Conservation (phyloP, 2,329 filamentous ascomycete species). For the Trichoderma citrinoviride region DNA sequence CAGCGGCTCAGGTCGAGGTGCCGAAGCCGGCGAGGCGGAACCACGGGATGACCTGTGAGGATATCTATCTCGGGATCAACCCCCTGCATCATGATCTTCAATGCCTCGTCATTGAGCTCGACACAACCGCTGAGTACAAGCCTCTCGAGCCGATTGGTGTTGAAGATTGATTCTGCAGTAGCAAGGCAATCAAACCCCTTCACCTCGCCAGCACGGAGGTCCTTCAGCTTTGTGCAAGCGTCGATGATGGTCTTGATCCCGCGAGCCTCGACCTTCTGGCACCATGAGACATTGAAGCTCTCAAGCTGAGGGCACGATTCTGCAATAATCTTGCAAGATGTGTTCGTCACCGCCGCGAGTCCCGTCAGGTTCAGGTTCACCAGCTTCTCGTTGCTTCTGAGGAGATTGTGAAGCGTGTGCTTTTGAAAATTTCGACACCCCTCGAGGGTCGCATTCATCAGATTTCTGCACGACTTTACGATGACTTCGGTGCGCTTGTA, state of each 20-base stretch:
- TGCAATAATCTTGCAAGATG: slow-evolving; percentile 81
- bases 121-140: slow-evolving; percentile 77
- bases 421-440: slow-evolving; percentile 82
- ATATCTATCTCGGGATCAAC: slow-evolving; percentile 74
- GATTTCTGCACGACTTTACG: slow-evolving; percentile 79
- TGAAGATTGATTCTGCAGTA: slow-evolving; percentile 72
- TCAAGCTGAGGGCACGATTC: slow-evolving; percentile 79
- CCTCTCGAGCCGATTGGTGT: slow-evolving; percentile 77
- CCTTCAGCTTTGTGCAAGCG: slow-evolving; percentile 68
- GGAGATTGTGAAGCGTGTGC: slow-evolving; percentile 72
- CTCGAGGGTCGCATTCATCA: slow-evolving; percentile 84
- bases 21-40: slow-evolving; percentile 73
- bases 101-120: slow-evolving; percentile 70
- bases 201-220: slow-evolving; percentile 80
- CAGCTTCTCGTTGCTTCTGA: slow-evolving; percentile 70
- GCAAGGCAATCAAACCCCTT: slow-evolving; percentile 72
- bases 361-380: slow-evolving; percentile 86
- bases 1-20: slow-evolving; percentile 86
- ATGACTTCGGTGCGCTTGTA: slow-evolving; percentile 74
- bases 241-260: slow-evolving; percentile 72
- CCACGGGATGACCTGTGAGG: slow-evolving; percentile 71
- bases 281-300: slow-evolving; percentile 89
- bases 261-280: slow-evolving; percentile 74
- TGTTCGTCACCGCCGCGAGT: slow-evolving; percentile 74
- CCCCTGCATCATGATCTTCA: slow-evolving; percentile 74